A percentile compares a stretch with the other conserved stretches of the same genome.
These are phyloP conservation scores for Solanum arcanum DNA, from an alignment of 257 asterid genomes.

Conservation along the genomic window DNA sequence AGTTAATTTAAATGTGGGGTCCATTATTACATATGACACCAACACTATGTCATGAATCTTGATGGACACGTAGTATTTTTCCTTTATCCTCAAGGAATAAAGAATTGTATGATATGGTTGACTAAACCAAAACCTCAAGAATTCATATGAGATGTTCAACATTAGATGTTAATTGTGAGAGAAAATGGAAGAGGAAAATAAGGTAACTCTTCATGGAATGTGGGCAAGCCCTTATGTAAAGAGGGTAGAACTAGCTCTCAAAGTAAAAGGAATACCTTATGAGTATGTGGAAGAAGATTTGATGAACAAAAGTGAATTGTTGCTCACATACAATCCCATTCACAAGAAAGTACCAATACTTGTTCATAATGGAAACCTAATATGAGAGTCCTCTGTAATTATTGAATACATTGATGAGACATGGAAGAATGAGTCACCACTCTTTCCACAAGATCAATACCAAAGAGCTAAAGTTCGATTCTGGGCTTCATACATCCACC, in stretches of 20 bases:
- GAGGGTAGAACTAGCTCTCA: constrained; percentile 37
- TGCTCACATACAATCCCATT: constrained; percentile 25
- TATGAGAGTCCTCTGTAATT: not conserved
- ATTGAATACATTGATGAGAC: not conserved
- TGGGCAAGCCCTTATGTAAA: constrained; percentile 28
- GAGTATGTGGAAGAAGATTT: constrained; percentile 3
- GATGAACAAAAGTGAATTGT: not conserved
- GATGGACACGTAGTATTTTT: not conserved
- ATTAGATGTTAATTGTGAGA: not conserved
- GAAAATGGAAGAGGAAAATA: constrained; percentile 24
- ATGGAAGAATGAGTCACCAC: not conserved
- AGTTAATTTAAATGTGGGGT: not conserved
- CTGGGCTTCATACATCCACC: constrained; percentile 24
- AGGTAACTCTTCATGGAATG: constrained; percentile 16
- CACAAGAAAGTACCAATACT: constrained; percentile 30
- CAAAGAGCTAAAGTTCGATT: not conserved
- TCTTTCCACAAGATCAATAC: not conserved
- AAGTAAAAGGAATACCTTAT: constrained; percentile 30
- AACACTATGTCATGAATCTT: not conserved
- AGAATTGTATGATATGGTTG: not conserved
- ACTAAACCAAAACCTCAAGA: not conserved
- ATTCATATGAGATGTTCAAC: not conserved
- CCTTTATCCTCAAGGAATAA: not conserved
- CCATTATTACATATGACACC: not conserved
- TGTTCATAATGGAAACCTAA: constrained; percentile 28